Evolutionary conservation across 352 stramenopile genomes (phyloP), one percentile per base, ranked within the genome.

Genomic region (Globisporangium irregulare): DNA sequence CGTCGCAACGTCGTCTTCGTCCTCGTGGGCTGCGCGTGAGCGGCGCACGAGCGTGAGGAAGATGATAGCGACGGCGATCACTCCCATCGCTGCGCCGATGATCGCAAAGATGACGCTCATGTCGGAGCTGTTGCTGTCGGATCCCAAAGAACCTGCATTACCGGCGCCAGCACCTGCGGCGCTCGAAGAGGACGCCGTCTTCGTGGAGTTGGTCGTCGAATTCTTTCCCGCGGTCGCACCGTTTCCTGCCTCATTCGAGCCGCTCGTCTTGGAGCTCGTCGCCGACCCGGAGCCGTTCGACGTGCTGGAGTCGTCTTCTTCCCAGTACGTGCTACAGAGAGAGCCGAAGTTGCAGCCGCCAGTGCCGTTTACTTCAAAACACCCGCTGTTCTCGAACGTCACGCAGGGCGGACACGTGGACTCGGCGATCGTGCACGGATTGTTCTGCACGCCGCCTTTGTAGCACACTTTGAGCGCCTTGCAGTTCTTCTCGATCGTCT

Each of bases 41-140:
- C 84, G 84, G 55, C 84, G 84, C 66, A 92, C 84, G 24, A 92
- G 80, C 48, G 81, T 88, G 51, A 92, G 72, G 71, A 92, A 92
- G 53, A 92, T 92, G 3, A 92, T 77, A 20, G 79, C 84, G 10
- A 92, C 84, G 12, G 84, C 84, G 68, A 92, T 91, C n/a, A 92
- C 82, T 55, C 84, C 84, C 46, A 92, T 92, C 1, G 84, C 82
- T 15, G 82, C 84, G 14, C 84, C 84, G 46, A 92, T 88, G 60
- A 92, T 92, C 14, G 77, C 84, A 38, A 92, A 92, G 41, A 92
- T 79, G 61, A 90, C 79, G 51, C 77, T 91, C 82, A 91, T 87
- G 68, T 91, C 81, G 0, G 73, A 86, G 14, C 80, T 75, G 34
- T 64, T 48, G 38, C 60, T 36, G 6, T 59, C 55, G 14, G 62